A percentile compares a stretch with the other conserved stretches of the same genome.
phyloP scores from a whole-genome alignment of 495 filamentous ascomycete genomes.

The Parathielavia appendiculata region DNA sequence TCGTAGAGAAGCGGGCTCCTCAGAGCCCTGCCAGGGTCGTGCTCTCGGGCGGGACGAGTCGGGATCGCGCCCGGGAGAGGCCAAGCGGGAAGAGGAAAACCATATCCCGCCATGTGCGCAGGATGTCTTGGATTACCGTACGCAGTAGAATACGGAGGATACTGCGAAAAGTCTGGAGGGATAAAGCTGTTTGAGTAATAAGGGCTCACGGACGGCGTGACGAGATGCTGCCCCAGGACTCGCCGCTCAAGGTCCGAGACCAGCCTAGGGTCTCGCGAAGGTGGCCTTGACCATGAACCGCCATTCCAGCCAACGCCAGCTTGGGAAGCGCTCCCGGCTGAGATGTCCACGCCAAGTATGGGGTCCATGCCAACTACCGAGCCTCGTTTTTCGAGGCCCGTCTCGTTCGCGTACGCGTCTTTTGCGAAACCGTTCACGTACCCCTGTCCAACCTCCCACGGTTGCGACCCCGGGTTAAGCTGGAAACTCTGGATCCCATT shows the following conservation, averaged over 20 bases:
- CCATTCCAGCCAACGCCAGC: slow-evolving; percentile 41
- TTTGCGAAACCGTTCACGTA: slow-evolving; percentile 11
- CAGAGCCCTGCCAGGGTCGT: slow-evolving; percentile 58
- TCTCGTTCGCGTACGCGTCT: slow-evolving; percentile 13
- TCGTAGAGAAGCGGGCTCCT: slow-evolving; percentile 73
- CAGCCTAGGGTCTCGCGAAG: slow-evolving; percentile 33
- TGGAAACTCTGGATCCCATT: slow-evolving; percentile 26
- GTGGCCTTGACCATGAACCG: slow-evolving; percentile 37
- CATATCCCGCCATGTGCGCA: slow-evolving; percentile 30
- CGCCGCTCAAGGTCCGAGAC: slow-evolving; percentile 33
- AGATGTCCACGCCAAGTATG: slow-evolving; percentile 38
- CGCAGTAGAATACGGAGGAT: slow-evolving; percentile 31
- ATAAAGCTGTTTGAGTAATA: slow-evolving; percentile 24
- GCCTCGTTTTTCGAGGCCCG: slow-evolving; percentile 16
- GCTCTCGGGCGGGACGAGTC: slow-evolving; percentile 53
- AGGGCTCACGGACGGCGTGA: slow-evolving; percentile 22
- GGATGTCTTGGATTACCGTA: slow-evolving; percentile 34
- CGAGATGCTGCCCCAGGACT: slow-evolving; percentile 25
- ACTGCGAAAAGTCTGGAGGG: slow-evolving; percentile 18
- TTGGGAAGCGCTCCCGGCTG: slow-evolving; percentile 51
- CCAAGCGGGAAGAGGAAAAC: slow-evolving; percentile 37
- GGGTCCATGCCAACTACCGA: slow-evolving; percentile 19
- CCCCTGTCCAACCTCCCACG: slow-evolving; percentile 34
- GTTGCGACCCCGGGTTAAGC: slow-evolving; percentile 35
- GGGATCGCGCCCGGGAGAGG: slow-evolving; percentile 35